phyloP scores from a whole-genome alignment of 805 yeast genomes.

The Lachancea sp. region DNA sequence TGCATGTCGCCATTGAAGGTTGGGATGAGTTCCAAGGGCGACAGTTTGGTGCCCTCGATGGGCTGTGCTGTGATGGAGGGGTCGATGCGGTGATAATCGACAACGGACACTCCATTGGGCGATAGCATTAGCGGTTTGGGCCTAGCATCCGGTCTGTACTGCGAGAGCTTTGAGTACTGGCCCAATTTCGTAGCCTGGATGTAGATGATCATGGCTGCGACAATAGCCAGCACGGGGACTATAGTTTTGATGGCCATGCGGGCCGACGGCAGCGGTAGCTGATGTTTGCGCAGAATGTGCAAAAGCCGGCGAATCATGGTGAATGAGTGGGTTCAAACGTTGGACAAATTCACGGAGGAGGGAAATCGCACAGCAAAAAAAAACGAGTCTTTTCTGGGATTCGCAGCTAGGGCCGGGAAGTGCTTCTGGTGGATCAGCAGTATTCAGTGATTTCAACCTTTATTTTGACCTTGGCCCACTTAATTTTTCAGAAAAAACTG shows the following conservation, averaged over 20 bases:
- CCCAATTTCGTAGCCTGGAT: slow-evolving; percentile 2
- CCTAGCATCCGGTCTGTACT: not conserved
- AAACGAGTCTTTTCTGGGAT: too few species aligned
- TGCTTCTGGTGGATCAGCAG: too few species aligned
- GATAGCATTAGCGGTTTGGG: too few species aligned
- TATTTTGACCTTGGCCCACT: too few species aligned
- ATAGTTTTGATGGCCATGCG: not conserved
- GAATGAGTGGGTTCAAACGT: too few species aligned
- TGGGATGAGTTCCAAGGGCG: slow-evolving; percentile 17
- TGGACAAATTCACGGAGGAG: too few species aligned
- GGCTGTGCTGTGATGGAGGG: slow-evolving; percentile 1
- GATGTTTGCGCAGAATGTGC: slow-evolving; percentile 2
- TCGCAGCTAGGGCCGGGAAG: too few species aligned
- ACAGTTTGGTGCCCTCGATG: slow-evolving; percentile 10
- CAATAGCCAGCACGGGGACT: slow-evolving; percentile 3
- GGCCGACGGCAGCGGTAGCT: slow-evolving; percentile 1
- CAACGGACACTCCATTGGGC: too few species aligned
- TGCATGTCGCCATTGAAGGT: slow-evolving; percentile 9
- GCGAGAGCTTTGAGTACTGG: slow-evolving; percentile 1
- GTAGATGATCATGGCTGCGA: slow-evolving; percentile 2
- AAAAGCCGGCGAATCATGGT: slow-evolving; percentile 1
- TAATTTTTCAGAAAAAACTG: too few species aligned
- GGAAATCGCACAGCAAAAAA: too few species aligned
- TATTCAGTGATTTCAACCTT: too few species aligned
- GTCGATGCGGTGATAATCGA: not conserved